phyloP scores from a whole-genome alignment of 2,329 filamentous ascomycete genomes.

The Trichoderma sp. region DNA sequence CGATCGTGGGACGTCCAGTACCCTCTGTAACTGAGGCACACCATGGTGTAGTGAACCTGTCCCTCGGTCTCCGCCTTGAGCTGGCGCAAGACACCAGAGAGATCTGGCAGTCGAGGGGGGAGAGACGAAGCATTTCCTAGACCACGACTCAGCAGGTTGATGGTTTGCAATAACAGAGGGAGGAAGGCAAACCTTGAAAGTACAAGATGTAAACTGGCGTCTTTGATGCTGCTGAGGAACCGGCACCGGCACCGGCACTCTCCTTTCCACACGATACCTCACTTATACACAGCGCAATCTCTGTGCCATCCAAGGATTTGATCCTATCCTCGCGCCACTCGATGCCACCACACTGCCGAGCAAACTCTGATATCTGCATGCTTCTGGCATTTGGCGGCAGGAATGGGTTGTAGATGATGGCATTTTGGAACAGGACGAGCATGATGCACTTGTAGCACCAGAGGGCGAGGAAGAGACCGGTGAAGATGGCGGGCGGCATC shows the following conservation, averaged over 20 bases:
- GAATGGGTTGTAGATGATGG: slow-evolving; percentile 80
- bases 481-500: slow-evolving; percentile 68
- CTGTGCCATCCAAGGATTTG: slow-evolving; percentile 64
- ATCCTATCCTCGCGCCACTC: slow-evolving; percentile 67
- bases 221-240: slow-evolving; percentile 12
- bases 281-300: slow-evolving; percentile 62
- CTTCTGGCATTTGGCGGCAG: slow-evolving; percentile 70
- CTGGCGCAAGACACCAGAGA: slow-evolving; percentile 55
- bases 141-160: background rate
- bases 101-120: slow-evolving; percentile 58
- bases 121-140: slow-evolving; percentile 62
- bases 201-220: slow-evolving; percentile 58
- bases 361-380: slow-evolving; percentile 68
- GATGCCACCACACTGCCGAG: slow-evolving; percentile 60
- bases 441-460: slow-evolving; percentile 71
- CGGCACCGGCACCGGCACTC: slow-evolving; percentile 1
- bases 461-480: slow-evolving; percentile 64
- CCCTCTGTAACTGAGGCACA: slow-evolving; percentile 66
- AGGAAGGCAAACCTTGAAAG: slow-evolving; percentile 52
- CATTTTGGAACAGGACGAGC: slow-evolving; percentile 77
- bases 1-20: slow-evolving; percentile 78
- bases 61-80: slow-evolving; percentile 44
- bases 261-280: slow-evolving; percentile 37
- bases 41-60: slow-evolving; percentile 49
- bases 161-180: background rate